These are phyloP conservation scores for Ceratobasidium sp. DNA, from an alignment of 1,284 basidiomycete species.

Conservation along the genomic window DNA sequence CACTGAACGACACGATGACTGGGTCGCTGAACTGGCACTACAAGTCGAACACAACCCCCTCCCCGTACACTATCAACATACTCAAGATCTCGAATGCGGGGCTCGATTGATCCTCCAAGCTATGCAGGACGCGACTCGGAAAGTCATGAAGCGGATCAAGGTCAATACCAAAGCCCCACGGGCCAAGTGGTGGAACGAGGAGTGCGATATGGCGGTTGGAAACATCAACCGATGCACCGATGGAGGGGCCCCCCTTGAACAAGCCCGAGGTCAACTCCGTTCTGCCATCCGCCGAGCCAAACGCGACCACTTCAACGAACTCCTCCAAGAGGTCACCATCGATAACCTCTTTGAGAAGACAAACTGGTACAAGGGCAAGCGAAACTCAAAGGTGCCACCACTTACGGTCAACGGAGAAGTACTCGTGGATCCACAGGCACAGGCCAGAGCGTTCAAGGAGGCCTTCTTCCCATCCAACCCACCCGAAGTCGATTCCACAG, in stretches of 20 bases:
- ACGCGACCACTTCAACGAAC: background rate
- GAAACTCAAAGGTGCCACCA: constrained; percentile 36
- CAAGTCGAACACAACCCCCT: background rate
- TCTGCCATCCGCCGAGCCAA: background rate
- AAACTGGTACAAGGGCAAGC: constrained; percentile 23
- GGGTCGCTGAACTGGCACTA: background rate
- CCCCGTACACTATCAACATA: background rate
- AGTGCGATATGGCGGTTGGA: background rate
- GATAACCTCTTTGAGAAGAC: background rate
- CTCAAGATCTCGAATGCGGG: background rate
- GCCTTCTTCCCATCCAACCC: constrained; percentile 38
- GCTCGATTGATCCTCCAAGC: background rate
- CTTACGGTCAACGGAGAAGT: background rate
- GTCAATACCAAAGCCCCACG: background rate
- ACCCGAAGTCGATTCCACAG: background rate
- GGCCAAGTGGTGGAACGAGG: constrained; percentile 2
- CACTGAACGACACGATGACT: background rate
- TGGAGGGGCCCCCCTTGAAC: background rate
- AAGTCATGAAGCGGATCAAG: background rate
- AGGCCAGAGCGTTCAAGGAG: constrained; percentile 30
- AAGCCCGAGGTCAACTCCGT: background rate
- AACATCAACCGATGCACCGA: background rate
- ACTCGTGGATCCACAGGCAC: constrained; percentile 32
- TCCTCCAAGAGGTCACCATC: too few relatives aligned
- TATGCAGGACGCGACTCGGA: constrained; percentile 1